These are phyloP conservation scores for Pholiota conissans DNA, from an alignment of 768 basidiomycete species.

Conservation along the genomic window DNA sequence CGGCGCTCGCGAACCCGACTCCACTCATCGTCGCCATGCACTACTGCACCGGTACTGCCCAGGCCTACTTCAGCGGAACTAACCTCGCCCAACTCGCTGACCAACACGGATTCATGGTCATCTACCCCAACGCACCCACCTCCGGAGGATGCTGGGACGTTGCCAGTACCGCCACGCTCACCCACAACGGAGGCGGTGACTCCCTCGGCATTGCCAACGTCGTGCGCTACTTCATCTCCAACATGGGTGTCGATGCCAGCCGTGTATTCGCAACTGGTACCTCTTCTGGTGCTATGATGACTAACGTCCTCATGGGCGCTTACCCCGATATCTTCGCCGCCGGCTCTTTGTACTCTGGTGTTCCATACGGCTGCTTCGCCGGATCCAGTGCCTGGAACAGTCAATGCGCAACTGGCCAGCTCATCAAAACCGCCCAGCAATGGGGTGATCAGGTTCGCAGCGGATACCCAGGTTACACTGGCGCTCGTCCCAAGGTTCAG, in stretches of 20 bases:
- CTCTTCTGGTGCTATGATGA: slow-evolving; percentile 62
- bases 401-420: slow-evolving; percentile 43
- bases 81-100: slow-evolving; percentile 52
- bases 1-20: slow-evolving; percentile 33
- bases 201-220: slow-evolving; percentile 49
- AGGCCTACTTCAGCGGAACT: slow-evolving; percentile 49
- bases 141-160: slow-evolving; percentile 56
- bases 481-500: slow-evolving; percentile 50
- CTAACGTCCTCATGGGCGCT: slow-evolving; percentile 52
- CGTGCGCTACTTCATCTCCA: slow-evolving; percentile 46
- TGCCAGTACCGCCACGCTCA: slow-evolving; percentile 44
- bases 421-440: slow-evolving; percentile 43
- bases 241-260: slow-evolving; percentile 43
- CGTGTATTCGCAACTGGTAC: slow-evolving; percentile 55
- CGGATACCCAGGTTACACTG: slow-evolving; percentile 56
- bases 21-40: slow-evolving; percentile 54
- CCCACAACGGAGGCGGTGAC: slow-evolving; percentile 56
- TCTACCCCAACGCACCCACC: slow-evolving; percentile 44
- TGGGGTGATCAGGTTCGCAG: slow-evolving; percentile 48
- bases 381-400: slow-evolving; percentile 45
- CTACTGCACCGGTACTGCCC: slow-evolving; percentile 50
- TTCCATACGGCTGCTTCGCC: slow-evolving; percentile 55
- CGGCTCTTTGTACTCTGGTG: slow-evolving; percentile 50
- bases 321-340: slow-evolving; percentile 57
- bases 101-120: slow-evolving; percentile 48